These are phyloP conservation scores for Stenogyne calaminthoides DNA, from an alignment of 305 asterid genomes.

Conservation along the genomic window DNA sequence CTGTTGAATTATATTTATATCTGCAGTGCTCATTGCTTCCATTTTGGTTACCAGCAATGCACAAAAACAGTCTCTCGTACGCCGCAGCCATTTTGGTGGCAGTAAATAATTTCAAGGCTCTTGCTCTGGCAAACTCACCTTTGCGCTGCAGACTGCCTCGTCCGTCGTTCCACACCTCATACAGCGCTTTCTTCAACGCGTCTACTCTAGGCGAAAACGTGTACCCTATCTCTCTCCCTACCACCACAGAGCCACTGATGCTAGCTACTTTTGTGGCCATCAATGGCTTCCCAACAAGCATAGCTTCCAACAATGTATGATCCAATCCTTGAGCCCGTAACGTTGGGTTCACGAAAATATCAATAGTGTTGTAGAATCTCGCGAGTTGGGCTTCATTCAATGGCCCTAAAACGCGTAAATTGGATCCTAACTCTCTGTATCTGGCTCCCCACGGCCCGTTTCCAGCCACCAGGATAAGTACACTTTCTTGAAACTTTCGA, in stretches of 20 bases:
- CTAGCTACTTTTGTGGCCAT: constrained; percentile 77
- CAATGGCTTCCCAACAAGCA: constrained; percentile 71
- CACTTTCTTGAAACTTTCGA: constrained; percentile 41
- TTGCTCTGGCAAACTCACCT: constrained; percentile 51
- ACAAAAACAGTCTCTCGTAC: constrained; percentile 65
- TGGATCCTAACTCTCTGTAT: constrained; percentile 60
- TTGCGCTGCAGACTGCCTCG: constrained; percentile 45
- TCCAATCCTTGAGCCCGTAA: constrained; percentile 84
- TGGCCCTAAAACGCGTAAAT: constrained; percentile 61
- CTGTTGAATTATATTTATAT: constrained; percentile 32
- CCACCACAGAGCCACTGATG: constrained; percentile 59
- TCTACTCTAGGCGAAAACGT: constrained; percentile 62
- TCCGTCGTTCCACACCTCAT: constrained; percentile 66
- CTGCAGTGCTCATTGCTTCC: constrained; percentile 38
- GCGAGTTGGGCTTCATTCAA: constrained; percentile 54
- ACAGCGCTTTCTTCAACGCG: constrained; percentile 54
- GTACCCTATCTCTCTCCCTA: constrained; percentile 62
- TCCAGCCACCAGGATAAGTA: constrained; percentile 68
- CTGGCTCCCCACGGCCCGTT: constrained; percentile 85
- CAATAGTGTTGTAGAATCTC: constrained; percentile 57
- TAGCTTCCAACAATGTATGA: constrained; percentile 76
- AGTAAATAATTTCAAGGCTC: constrained; percentile 48
- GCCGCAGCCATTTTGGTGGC: constrained; percentile 73
- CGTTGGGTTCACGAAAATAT: constrained; percentile 71
- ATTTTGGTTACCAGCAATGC: constrained; percentile 42